Evolutionary conservation across 2,329 filamentous ascomycete genomes (phyloP).

Genomic region (Aspergillus sojae): DNA sequence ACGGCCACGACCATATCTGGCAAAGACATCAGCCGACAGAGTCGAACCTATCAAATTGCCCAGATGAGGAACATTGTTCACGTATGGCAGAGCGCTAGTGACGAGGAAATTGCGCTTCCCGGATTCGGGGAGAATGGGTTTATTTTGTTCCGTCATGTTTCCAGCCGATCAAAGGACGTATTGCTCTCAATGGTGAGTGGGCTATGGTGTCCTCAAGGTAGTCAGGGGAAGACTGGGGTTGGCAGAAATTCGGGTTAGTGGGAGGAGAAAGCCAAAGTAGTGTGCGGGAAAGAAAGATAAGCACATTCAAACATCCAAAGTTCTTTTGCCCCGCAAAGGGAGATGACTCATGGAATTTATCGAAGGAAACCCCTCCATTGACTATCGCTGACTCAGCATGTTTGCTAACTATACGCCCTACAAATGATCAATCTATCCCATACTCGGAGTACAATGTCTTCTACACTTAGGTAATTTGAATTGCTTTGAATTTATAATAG

Average conservation of each 20-base stretch:
- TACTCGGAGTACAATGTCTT: not conserved
- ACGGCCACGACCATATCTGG: constrained; percentile 60
- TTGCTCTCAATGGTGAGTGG: not conserved
- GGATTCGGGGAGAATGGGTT: constrained; percentile 60
- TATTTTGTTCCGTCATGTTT: constrained; percentile 32
- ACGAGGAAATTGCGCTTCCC: constrained; percentile 87
- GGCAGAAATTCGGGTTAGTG: not conserved
- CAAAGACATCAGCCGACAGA: constrained; percentile 84
- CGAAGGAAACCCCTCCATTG: not conserved
- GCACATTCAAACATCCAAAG: not conserved
- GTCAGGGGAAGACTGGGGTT: not conserved
- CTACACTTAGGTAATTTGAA: not conserved
- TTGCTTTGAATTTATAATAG: not conserved
- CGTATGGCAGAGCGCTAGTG: constrained; percentile 88
- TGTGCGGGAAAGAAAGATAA: not conserved
- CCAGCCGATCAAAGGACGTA: constrained; percentile 28
- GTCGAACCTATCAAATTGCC: constrained; percentile 89
- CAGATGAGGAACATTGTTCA: constrained; percentile 78
- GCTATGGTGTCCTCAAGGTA: constrained; percentile 1
- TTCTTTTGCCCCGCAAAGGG: constrained; percentile 1
- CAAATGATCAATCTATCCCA: not conserved
- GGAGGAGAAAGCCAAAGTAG: not conserved
- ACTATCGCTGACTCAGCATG: not conserved
- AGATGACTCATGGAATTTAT: constrained; percentile 1
- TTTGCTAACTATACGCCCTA: not conserved